phyloP scores from a whole-genome alignment of 768 basidiomycete species.

The Rhizopogon vesiculosus region DNA sequence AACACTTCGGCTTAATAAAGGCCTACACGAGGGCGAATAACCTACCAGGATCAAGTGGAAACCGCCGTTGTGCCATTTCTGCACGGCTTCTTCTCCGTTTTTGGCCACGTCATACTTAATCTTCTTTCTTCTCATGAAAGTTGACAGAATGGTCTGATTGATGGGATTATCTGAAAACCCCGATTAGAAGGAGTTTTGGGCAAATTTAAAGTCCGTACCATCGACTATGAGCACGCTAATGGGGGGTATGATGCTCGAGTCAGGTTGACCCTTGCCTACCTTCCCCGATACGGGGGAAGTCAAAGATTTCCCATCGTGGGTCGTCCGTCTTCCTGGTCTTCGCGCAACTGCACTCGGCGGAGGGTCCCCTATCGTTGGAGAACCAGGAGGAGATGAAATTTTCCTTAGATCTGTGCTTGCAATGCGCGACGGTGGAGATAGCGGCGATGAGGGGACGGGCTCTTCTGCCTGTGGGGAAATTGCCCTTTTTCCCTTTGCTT shows the following conservation, averaged over 20 bases:
- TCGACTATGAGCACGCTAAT: conserved; percentile 98
- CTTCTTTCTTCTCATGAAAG: conserved; percentile 93
- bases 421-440: conserved; percentile 18
- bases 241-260: conserved; percentile 83
- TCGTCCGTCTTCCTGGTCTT: conserved; percentile 26
- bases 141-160: conserved; percentile 96
- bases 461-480: conserved; percentile 26
- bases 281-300: conserved; percentile 32
- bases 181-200: conserved; percentile 9
- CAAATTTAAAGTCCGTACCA: conserved; percentile 44
- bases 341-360: conserved; percentile 21
- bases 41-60: conserved; percentile 95
- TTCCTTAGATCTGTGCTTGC: conserved; percentile 26
- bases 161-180: conserved; percentile 83
- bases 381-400: conserved; percentile 28
- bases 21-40: conserved; percentile 7
- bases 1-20: conserved; percentile 11
- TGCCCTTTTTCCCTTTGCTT: conserved; percentile 24
- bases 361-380: conserved; percentile 23
- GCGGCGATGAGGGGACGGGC: conserved; percentile 2
- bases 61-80: conserved; percentile 88
- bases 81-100: conserved; percentile 92
- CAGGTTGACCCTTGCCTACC: conserved; percentile 46
- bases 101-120: conserved; percentile 94
- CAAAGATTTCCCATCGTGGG: conserved; percentile 22